phyloP scores from a whole-genome alignment of 2,329 filamentous ascomycete genomes.

The Aspergillus fijiensis region DNA sequence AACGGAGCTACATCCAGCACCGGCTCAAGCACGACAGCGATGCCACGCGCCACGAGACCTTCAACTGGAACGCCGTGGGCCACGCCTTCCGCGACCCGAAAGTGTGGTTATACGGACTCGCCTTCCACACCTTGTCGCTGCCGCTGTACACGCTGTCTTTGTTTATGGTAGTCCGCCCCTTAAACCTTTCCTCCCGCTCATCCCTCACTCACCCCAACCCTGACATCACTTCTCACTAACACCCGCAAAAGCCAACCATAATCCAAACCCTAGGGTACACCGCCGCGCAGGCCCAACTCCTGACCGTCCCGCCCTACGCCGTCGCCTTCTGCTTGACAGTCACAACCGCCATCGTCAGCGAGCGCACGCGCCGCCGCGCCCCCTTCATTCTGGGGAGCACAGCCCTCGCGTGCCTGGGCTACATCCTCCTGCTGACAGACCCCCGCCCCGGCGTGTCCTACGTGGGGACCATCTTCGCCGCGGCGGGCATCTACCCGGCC shows the following conservation, averaged over 20 bases:
- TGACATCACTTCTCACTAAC: no score
- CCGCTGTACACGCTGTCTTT: conserved; percentile 46
- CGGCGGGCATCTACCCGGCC: conserved; percentile 66
- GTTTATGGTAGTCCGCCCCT: conserved; percentile 36
- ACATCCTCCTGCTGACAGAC: conserved; percentile 59
- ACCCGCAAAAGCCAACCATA: conserved; percentile 35
- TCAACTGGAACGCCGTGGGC: conserved; percentile 65
- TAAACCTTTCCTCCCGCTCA: no score
- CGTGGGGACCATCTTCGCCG: conserved; percentile 61
- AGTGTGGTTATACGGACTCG: conserved; percentile 70
- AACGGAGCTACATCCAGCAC: conserved; percentile 59
- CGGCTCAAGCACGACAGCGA: conserved; percentile 69
- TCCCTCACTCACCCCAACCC: no score
- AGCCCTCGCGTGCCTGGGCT: conserved; percentile 60
- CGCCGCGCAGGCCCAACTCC: conserved; percentile 48
- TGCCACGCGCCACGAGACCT: conserved; percentile 65
- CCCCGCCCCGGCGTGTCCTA: conserved; percentile 59
- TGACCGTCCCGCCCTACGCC: conserved; percentile 65
- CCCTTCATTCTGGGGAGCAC: conserved; percentile 63
- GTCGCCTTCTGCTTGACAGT: conserved; percentile 62
- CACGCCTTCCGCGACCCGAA: conserved; percentile 66
- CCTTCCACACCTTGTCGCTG: conserved; percentile 72
- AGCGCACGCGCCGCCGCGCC: conserved; percentile 57
- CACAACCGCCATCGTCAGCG: conserved; percentile 59
- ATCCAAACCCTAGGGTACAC: conserved; percentile 46